Percentiles rank a stretch among this genome's conserved stretches.
These are phyloP conservation scores for Heteromeles arbutifolia DNA, from an alignment of 306 rosid genomes.

Conservation along the genomic window DNA sequence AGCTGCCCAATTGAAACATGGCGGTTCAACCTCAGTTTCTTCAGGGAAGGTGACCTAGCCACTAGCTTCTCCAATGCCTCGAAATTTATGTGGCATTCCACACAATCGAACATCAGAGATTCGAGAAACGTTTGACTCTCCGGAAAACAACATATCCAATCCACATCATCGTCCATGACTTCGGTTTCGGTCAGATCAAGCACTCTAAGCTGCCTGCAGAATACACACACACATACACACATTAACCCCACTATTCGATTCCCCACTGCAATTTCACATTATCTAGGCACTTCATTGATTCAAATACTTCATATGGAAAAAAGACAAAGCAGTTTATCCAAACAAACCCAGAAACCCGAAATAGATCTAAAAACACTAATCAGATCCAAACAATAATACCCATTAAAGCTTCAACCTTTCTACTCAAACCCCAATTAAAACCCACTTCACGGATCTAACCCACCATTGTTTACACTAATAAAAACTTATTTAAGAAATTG, in stretches of 20 bases:
- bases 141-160: constrained; percentile 74
- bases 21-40: constrained; percentile 61
- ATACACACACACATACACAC: background rate
- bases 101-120: constrained; percentile 69
- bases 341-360: background rate
- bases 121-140: constrained; percentile 55
- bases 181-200: constrained; percentile 75
- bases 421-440: background rate
- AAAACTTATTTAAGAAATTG: background rate
- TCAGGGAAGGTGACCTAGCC: constrained; percentile 68
- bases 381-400: constrained; percentile 19
- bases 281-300: background rate
- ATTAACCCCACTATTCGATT: background rate
- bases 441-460: constrained; percentile 11
- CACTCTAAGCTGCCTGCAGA: constrained; percentile 61
- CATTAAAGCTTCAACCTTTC: background rate
- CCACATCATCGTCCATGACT: constrained; percentile 52
- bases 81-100: constrained; percentile 49
- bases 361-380: constrained; percentile 12
- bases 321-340: constrained; percentile 1
- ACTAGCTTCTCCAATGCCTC: constrained; percentile 80
- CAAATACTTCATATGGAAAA: background rate
- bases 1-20: constrained; percentile 50
- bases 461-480: background rate
- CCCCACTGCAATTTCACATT: constrained; percentile 12